Evolutionary conservation across 768 basidiomycete species (phyloP).

Genomic region (Boletus edulis): DNA sequence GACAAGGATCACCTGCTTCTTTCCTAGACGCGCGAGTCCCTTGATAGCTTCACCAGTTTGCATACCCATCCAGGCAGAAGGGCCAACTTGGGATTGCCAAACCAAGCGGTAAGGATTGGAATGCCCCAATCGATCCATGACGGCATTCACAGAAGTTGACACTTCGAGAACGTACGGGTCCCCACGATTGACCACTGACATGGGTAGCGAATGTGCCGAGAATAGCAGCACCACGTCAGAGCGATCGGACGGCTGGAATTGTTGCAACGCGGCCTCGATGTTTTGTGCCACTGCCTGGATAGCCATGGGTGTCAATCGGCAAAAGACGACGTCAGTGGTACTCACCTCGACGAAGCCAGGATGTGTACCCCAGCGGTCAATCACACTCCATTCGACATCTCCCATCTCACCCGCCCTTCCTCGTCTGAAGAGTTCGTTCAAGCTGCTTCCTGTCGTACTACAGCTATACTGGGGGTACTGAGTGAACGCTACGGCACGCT

Average conservation of each 20-base stretch:
- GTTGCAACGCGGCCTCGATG: constrained; percentile 75
- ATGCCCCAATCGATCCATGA: constrained; percentile 83
- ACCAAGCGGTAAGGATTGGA: constrained; percentile 89
- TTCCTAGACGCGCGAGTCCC: constrained; percentile 73
- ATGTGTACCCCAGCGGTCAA: constrained; percentile 98
- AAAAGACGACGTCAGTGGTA: background rate
- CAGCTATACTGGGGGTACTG: constrained; percentile 99
- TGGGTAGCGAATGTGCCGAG: constrained; percentile 96
- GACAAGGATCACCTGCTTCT: constrained; percentile 76
- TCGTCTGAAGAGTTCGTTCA: constrained; percentile 85
- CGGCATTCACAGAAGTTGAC: constrained; percentile 87
- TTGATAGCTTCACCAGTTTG: constrained; percentile 92
- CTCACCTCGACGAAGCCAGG: constrained; percentile 90
- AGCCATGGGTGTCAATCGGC: constrained; percentile 1
- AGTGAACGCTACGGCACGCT: constrained; percentile 90
- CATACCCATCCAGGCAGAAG: constrained; percentile 97
- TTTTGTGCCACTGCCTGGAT: constrained; percentile 86
- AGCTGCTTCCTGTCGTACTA: constrained; percentile 94
- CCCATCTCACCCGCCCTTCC: constrained; percentile 61
- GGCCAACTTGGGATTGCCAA: constrained; percentile 98
- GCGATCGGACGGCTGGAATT: constrained; percentile 71
- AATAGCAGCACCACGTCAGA: constrained; percentile 83
- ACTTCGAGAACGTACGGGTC: constrained; percentile 98
- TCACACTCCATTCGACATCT: constrained; percentile 90
- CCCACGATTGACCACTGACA: constrained; percentile 98